Evolutionary conservation across 2,329 filamentous ascomycete species (phyloP).

Genomic region (Colletotrichum eremochloae): DNA sequence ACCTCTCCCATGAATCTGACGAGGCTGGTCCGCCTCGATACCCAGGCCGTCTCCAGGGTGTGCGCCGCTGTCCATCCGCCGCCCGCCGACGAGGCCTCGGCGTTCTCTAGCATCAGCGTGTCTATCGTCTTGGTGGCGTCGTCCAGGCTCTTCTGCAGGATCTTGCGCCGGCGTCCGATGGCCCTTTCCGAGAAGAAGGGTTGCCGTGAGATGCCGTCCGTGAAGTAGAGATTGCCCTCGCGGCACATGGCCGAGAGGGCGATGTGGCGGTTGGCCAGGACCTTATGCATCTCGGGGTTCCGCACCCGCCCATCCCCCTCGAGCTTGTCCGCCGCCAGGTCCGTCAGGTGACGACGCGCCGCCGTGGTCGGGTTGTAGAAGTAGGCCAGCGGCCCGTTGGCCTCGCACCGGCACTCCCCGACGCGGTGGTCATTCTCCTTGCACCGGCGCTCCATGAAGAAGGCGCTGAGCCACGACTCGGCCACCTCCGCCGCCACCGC

Average conservation of each 20-base stretch:
- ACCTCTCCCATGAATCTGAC: slow-evolving; percentile 33
- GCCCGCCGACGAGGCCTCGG: neutral
- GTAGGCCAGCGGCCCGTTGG: slow-evolving; percentile 30
- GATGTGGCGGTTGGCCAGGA: slow-evolving; percentile 15
- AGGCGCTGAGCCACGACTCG: slow-evolving; percentile 21
- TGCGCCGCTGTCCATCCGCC: slow-evolving; percentile 24
- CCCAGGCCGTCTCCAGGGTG: slow-evolving; percentile 4
- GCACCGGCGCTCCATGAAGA: slow-evolving; percentile 38
- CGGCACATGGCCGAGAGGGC: slow-evolving; percentile 11
- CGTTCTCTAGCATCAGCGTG: slow-evolving; percentile 8
- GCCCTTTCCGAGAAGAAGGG: slow-evolving; percentile 26
- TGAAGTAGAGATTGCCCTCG: slow-evolving; percentile 25
- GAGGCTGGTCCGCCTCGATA: slow-evolving; percentile 10
- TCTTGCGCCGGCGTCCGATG: slow-evolving; percentile 16
- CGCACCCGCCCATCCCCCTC: slow-evolving; percentile 12
- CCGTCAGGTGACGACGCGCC: slow-evolving; percentile 26
- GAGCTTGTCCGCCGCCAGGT: slow-evolving; percentile 8
- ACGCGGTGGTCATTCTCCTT: slow-evolving; percentile 36
- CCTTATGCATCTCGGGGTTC: neutral
- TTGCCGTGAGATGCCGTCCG: slow-evolving; percentile 26
- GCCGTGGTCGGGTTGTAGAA: slow-evolving; percentile 41
- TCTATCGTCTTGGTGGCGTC: neutral
- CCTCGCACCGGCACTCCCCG: slow-evolving; percentile 36
- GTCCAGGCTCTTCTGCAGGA: slow-evolving; percentile 7
- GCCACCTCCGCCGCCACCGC: neutral